A percentile compares a stretch with the other conserved stretches of the same genome.
Conservation (phyloP, 2,329 filamentous ascomycete genomes). For the Colletotrichum theobromicola region DNA sequence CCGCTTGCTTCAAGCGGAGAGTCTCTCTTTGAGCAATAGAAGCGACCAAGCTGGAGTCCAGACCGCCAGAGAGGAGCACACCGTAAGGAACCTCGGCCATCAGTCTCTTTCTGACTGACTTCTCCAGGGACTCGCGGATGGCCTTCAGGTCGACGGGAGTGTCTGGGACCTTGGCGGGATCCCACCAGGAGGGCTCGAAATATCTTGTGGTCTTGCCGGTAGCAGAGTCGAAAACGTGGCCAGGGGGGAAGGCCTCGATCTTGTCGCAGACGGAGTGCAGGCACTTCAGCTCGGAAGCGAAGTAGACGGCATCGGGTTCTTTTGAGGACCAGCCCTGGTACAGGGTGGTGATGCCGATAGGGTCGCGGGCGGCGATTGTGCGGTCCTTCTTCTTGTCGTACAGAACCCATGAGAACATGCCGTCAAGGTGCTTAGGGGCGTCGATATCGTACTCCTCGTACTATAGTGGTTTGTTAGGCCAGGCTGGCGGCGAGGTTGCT, state of each 20-base stretch:
- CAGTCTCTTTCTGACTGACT: slow-evolving; percentile 90
- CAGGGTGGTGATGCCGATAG: slow-evolving; percentile 95
- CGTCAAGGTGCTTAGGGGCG: slow-evolving; percentile 91
- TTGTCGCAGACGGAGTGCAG: slow-evolving; percentile 93
- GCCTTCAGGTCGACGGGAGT: slow-evolving; percentile 83
- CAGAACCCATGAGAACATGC: slow-evolving; percentile 99
- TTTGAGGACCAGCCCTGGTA: slow-evolving; percentile 92
- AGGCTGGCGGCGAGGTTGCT: neutral
- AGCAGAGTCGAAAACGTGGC: slow-evolving; percentile 94
- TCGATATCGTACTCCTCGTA: slow-evolving; percentile 93
- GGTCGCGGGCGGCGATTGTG: slow-evolving; percentile 91
- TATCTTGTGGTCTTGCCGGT: slow-evolving; percentile 86
- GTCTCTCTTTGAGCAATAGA: slow-evolving; percentile 96
- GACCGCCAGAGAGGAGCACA: slow-evolving; percentile 90
- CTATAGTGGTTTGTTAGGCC: slow-evolving; percentile 45
- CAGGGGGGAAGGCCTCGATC: slow-evolving; percentile 92
- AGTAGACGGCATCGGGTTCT: slow-evolving; percentile 87
- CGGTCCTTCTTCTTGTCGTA: slow-evolving; percentile 96
- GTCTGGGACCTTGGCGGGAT: slow-evolving; percentile 77
- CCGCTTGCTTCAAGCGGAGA: slow-evolving; percentile 72
- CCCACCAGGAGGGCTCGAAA: slow-evolving; percentile 92
- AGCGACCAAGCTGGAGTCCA: slow-evolving; percentile 94
- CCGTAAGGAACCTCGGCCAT: slow-evolving; percentile 99
- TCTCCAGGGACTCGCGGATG: slow-evolving; percentile 83
- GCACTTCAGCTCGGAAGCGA: slow-evolving; percentile 96